Conservation (phyloP, 371 early-diverging fungal genomes). For the Nematocida parisii region DNA sequence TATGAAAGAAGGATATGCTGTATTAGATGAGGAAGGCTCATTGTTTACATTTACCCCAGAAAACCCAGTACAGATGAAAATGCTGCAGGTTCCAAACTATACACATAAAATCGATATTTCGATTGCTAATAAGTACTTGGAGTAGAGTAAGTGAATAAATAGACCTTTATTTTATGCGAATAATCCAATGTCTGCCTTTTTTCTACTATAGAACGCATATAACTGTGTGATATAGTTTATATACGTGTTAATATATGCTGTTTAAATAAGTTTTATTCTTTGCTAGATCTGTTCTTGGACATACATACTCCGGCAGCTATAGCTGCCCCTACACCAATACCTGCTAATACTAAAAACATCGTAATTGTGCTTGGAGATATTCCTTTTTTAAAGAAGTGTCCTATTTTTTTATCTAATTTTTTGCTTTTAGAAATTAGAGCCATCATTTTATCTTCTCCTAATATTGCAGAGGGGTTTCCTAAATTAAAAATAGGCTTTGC, state of each 20-base stretch:
- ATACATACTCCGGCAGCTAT: not conserved
- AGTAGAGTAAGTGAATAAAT: not conserved
- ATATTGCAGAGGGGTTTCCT: no score
- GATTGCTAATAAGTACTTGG: slow-evolving; percentile 5
- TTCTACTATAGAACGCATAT: no score
- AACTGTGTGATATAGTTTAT: no score
- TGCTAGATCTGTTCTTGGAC: not conserved
- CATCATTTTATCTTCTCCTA: slow-evolving; percentile 15
- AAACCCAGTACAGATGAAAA: not conserved
- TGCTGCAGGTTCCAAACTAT: slow-evolving; percentile 12
- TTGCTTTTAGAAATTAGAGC: not conserved
- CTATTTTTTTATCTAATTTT: not conserved
- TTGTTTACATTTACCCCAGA: not conserved
- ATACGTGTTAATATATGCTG: no score
- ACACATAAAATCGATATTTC: slow-evolving; percentile 6
- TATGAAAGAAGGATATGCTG: not conserved
- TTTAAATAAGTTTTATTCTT: not conserved
- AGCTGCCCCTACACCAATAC: not conserved
- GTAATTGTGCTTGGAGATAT: not conserved
- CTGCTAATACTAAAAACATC: not conserved
- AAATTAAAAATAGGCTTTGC: not conserved
- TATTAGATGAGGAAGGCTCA: not conserved
- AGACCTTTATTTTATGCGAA: no score
- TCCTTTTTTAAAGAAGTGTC: not conserved
- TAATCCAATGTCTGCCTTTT: no score